These are phyloP conservation scores for Scalesia atractyloides DNA, from an alignment of 129 eudicot genomes.

Conservation along the genomic window DNA sequence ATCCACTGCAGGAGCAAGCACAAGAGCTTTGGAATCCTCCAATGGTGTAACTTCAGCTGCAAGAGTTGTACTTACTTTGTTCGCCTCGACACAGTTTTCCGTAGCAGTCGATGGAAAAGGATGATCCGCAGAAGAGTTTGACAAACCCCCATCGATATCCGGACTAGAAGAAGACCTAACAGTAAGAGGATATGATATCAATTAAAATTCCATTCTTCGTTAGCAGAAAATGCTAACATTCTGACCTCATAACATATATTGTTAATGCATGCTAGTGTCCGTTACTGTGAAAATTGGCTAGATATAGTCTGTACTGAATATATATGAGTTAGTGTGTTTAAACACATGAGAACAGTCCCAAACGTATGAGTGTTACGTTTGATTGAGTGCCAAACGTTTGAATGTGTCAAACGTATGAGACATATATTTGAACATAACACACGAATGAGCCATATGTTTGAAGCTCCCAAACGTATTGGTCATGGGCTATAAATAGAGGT, in stretches of 20 bases:
- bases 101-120: slow-evolving; percentile 31
- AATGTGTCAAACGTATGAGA: no score
- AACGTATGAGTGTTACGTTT: no score
- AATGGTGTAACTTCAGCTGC: slow-evolving; percentile 32
- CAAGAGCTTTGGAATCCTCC: slow-evolving; percentile 62
- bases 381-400: no score
- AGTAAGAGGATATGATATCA: slow-evolving; percentile 1
- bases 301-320: no score
- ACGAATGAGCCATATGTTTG: no score
- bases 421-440: no score
- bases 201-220: slow-evolving; percentile 12
- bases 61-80: slow-evolving; percentile 35
- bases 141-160: slow-evolving; percentile 23
- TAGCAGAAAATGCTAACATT: background rate
- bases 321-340: no score
- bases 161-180: slow-evolving; percentile 53
- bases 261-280: no score
- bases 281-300: no score
- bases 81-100: slow-evolving; percentile 36
- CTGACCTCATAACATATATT: background rate
- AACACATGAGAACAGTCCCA: no score
- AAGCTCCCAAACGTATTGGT: no score
- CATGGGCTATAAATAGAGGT: no score
- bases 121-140: slow-evolving; percentile 34
- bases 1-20: slow-evolving; percentile 44